phyloP scores from a whole-genome alignment of 2,329 filamentous ascomycete genomes.

The Fusarium sp. region DNA sequence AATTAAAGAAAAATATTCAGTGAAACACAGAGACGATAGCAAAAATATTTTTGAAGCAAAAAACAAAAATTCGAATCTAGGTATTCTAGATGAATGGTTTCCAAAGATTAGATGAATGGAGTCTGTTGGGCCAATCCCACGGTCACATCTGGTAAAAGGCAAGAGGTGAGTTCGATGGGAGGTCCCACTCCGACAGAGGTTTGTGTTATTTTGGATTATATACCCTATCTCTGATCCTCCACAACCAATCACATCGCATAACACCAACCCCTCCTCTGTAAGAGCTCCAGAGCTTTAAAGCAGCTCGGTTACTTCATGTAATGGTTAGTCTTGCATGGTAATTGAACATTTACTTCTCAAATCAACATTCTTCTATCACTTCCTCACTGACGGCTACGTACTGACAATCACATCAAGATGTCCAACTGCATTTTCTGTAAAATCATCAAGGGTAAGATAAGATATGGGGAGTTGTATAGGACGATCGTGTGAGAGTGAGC shows the following conservation, averaged over 20 bases:
- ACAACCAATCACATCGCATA: not conserved
- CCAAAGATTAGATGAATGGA: conserved; percentile 66
- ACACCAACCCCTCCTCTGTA: conserved; percentile 8
- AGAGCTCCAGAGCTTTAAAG: not conserved
- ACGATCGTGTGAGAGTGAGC: conserved; percentile 1
- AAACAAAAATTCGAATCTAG: conserved; percentile 57
- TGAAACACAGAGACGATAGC: accelerated
- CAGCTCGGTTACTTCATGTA: conserved; percentile 4
- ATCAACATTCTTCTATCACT: not conserved
- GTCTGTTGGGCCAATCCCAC: conserved; percentile 68
- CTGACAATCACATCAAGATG: conserved; percentile 14
- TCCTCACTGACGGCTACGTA: not conserved
- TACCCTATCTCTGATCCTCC: not conserved
- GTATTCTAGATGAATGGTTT: conserved; percentile 54
- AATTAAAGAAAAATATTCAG: not conserved
- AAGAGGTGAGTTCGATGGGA: conserved; percentile 81
- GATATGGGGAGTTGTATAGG: conserved; percentile 7
- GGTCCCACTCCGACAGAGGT: conserved; percentile 70
- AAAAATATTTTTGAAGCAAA: conserved; percentile 28
- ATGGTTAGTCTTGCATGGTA: not conserved
- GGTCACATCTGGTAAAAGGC: conserved; percentile 85
- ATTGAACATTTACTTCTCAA: not conserved
- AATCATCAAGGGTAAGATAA: conserved; percentile 84
- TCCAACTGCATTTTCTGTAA: conserved; percentile 92
- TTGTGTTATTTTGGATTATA: conserved; percentile 33